Evolutionary conservation across 2,329 filamentous ascomycete species (phyloP).

Genomic region (Ceratocystis eucalypticola): DNA sequence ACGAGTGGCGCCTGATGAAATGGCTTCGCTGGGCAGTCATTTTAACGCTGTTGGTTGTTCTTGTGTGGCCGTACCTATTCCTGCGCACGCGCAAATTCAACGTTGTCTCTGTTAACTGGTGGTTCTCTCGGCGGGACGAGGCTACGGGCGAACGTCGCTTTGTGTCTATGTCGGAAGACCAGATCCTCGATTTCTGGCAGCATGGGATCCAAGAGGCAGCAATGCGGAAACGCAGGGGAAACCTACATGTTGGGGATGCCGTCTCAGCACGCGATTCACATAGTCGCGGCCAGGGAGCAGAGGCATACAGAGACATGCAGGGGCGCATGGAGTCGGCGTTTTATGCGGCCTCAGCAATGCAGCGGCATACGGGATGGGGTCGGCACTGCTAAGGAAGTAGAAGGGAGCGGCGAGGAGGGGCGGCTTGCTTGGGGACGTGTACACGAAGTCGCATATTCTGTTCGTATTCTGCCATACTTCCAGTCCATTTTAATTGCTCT

Average conservation of each 20-base stretch:
- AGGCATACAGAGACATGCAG: slow-evolving; percentile 40
- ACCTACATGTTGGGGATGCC: slow-evolving; percentile 39
- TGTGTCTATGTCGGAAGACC: slow-evolving; percentile 40
- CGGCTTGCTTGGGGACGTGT: not conserved
- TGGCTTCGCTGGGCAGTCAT: slow-evolving; percentile 55
- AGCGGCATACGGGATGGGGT: slow-evolving; percentile 8
- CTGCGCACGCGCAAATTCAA: slow-evolving; percentile 54
- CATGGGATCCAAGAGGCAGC: slow-evolving; percentile 46
- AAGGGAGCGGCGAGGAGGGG: not conserved
- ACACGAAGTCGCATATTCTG: too few relatives aligned
- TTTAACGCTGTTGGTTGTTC: slow-evolving; percentile 52
- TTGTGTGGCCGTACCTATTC: slow-evolving; percentile 58
- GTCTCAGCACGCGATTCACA: slow-evolving; percentile 27
- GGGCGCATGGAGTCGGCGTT: slow-evolving; percentile 37
- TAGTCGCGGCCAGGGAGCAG: slow-evolving; percentile 37
- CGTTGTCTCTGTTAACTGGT: slow-evolving; percentile 49
- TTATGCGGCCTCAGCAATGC: not conserved
- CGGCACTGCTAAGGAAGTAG: not conserved
- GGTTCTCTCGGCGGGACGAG: slow-evolving; percentile 31
- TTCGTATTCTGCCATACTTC: not conserved
- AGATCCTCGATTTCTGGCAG: slow-evolving; percentile 52
- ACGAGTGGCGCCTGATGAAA: slow-evolving; percentile 48
- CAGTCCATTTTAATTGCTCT: not conserved
- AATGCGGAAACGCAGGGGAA: slow-evolving; percentile 41
- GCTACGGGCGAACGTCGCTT: slow-evolving; percentile 33